phyloP scores from a whole-genome alignment of 495 filamentous ascomycete species.

The Penicillium lagena region DNA sequence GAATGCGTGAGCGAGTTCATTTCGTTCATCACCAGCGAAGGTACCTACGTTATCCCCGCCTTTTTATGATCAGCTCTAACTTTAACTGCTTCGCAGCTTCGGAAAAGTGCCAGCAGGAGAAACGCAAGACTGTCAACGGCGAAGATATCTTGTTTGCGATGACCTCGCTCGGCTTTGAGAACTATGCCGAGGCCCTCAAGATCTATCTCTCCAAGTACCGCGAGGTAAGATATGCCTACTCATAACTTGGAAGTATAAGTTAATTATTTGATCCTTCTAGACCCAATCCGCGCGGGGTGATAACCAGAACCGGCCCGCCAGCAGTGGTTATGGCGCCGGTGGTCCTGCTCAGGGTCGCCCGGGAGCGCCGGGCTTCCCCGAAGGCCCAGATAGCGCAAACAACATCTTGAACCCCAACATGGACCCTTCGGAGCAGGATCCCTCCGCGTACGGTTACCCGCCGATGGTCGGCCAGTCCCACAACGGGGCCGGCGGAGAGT shows the following conservation, averaged over 20 bases:
- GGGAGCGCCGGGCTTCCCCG: constrained; percentile 45
- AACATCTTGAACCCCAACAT: constrained; percentile 54
- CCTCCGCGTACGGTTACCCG: constrained; percentile 55
- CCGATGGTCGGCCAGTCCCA: constrained; percentile 56
- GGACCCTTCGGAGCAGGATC: constrained; percentile 54
- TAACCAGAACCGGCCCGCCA: constrained; percentile 61
- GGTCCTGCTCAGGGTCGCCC: constrained; percentile 37
- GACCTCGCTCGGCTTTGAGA: constrained; percentile 98
- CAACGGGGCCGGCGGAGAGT: constrained; percentile 59
- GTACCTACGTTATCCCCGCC: constrained; percentile 38
- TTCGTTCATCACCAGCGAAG: constrained; percentile 99
- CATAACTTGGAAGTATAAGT: background rate
- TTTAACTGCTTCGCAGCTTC: constrained; percentile 58
- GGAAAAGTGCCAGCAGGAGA: constrained; percentile 98
- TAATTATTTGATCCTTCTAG: constrained; percentile 30
- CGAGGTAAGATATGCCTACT: constrained; percentile 65
- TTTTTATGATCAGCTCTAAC: background rate
- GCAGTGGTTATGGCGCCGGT: constrained; percentile 59
- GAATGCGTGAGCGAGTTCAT: constrained; percentile 99
- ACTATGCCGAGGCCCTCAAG: constrained; percentile 95
- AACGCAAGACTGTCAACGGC: constrained; percentile 97
- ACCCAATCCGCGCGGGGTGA: constrained; percentile 74
- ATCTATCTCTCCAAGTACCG: constrained; percentile 97
- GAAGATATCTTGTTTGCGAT: constrained; percentile 98
- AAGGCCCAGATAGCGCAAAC: constrained; percentile 49